Base-by-base conservation (phyloP, 2,329 filamentous ascomycete genomes). In the Fusarium ramigenum region DNA sequence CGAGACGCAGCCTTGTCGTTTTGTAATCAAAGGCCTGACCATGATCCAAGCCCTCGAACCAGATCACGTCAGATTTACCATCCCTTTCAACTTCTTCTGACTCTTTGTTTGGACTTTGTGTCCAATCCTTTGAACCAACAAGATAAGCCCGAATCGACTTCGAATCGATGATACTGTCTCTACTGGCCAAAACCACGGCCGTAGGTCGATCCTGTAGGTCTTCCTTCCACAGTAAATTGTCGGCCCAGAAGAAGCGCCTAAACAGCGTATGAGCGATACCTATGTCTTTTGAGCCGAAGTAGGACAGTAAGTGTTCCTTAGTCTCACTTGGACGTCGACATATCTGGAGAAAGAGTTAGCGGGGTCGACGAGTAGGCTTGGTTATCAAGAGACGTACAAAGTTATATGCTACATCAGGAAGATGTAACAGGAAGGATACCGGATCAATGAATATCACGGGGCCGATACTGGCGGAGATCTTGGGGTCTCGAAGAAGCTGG, bases 371-470 rank as follows among this genome's bases (percentile, higher is more conserved):
- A n/a, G n/a, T n/a, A n/a, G n/a, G n/a, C n/a, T n/a, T n/a, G n/a
- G n/a, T n/a, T n/a, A n/a, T n/a, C n/a, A n/a, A n/a, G n/a, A n/a
- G n/a, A n/a, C n/a, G n/a, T n/a, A 79, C 78, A 78, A 92, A 92
- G 73, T 91, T 92, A 78, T 89, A 91, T 4, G 89, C 88, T 14
- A 92, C 88, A 70, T 91, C 86, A 8, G 89, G 89, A 14, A 90
- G 84, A 77, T 92, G 89, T 6, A 92, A 81, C 2, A 91, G 79
- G 52, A 91, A 85, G 0, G 87, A 87, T 2, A 92, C 87, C 0
- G 90, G 90, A 75, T 91, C 90, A 37, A 91, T 83, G 30, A 91
- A 82, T 1, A 92, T 75, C 5, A 87, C 79, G 0, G 86, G 82
- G 2, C 85, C 84, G 44, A 91, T 86, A 10, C 62, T 68, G 4